phyloP scores from a whole-genome alignment of 805 yeast genomes.

The Wickerhamiella occidentalis region DNA sequence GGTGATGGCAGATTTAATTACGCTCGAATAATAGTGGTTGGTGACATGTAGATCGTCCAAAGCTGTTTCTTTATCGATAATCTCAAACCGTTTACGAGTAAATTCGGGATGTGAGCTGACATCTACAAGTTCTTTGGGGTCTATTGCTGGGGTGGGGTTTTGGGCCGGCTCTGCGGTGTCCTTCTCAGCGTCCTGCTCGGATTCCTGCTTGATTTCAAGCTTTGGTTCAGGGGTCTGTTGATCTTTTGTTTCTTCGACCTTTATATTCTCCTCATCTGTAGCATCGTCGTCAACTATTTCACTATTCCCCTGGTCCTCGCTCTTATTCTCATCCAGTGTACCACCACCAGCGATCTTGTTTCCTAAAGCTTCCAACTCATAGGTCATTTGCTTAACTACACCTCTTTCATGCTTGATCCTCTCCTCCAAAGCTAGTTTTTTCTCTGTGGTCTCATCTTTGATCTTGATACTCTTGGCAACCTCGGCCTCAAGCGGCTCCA shows the following conservation, averaged over 20 bases:
- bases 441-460: neutral
- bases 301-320: neutral
- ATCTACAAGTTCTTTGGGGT: neutral
- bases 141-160: neutral
- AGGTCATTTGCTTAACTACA: neutral
- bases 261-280: neutral
- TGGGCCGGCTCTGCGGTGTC: neutral
- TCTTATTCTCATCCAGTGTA: neutral
- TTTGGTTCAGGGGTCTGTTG: neutral
- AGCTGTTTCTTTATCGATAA: constrained; percentile 4
- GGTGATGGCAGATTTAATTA: neutral
- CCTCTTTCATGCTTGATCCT: neutral
- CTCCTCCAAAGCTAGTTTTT: neutral
- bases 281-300: neutral
- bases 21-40: neutral
- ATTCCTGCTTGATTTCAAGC: neutral
- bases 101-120: constrained; percentile 2
- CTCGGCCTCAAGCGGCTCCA: neutral
- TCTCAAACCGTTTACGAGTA: neutral
- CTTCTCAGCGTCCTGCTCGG: no score
- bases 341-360: neutral
- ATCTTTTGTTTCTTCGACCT: neutral
- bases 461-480: neutral
- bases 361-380: neutral
- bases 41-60: neutral